phyloP scores from a whole-genome alignment of 2,329 filamentous ascomycete species.

The Coccinonectria pachysandricola region DNA sequence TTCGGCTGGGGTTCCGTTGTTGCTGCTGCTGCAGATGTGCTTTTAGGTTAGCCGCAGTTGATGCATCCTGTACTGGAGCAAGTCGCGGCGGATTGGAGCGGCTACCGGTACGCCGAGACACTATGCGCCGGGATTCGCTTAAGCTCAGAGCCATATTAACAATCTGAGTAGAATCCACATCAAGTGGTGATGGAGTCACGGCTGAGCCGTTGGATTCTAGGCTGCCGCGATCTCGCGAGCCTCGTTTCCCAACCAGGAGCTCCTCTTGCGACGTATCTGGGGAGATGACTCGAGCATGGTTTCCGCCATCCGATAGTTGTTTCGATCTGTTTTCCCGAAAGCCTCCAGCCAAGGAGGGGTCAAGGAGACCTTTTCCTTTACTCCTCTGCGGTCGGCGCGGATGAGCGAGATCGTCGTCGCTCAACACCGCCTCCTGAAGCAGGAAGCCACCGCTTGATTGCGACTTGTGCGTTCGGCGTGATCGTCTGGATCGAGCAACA shows the following conservation, averaged over 20 bases:
- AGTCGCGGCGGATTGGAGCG: constrained; percentile 41
- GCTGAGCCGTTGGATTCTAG: constrained; percentile 10
- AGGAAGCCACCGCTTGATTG: constrained; percentile 42
- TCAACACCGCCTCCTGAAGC: constrained; percentile 33
- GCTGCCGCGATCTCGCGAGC: constrained; percentile 10
- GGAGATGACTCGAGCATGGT: constrained; percentile 14
- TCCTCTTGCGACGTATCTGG: constrained; percentile 19
- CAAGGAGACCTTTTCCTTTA: constrained; percentile 12
- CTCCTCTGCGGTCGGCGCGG: constrained; percentile 16
- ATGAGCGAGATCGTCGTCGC: constrained; percentile 22
- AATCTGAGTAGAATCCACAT: constrained; percentile 77
- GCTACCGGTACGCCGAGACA: constrained; percentile 44
- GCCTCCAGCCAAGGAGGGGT: constrained; percentile 7
- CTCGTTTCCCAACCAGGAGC: constrained; percentile 13
- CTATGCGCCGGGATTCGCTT: constrained; percentile 67
- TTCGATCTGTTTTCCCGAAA: constrained; percentile 11
- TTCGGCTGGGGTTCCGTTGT: constrained; percentile 53
- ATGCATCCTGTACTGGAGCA: constrained; percentile 41
- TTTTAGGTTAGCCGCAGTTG: constrained; percentile 48
- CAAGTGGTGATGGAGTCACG: constrained; percentile 28
- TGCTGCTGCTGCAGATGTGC: constrained; percentile 69
- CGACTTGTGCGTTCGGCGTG: constrained; percentile 28
- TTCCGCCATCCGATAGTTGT: constrained; percentile 7
- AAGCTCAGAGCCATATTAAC: constrained; percentile 86
- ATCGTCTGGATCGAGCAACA: constrained; percentile 16